Evolutionary conservation across 1,284 basidiomycete genomes (phyloP).

Genomic region (Cryptococcus sp.): DNA sequence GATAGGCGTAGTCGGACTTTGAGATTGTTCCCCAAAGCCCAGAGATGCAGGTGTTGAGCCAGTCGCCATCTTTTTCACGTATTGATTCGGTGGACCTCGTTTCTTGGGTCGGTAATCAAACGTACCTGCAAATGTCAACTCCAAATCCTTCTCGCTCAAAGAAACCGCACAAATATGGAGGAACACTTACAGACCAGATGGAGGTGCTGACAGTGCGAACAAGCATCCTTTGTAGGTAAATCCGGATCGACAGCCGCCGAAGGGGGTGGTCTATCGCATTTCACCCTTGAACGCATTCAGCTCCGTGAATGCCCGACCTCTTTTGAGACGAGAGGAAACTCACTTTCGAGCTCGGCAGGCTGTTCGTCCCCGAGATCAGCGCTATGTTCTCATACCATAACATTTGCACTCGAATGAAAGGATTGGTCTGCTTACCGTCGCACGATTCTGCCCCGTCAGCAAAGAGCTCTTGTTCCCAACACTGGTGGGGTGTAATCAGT

Average conservation of each 20-base stretch:
- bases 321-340: slow-evolving; percentile 10
- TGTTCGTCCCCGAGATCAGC: slow-evolving; percentile 12
- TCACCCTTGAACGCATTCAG: slow-evolving; percentile 30
- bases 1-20: too few species aligned
- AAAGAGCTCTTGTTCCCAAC: too few species aligned
- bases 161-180: too few species aligned
- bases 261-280: slow-evolving; percentile 42
- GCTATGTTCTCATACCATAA: background rate
- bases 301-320: background rate
- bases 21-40: too few species aligned
- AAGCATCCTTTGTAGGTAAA: slow-evolving; percentile 24
- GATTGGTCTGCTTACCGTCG: slow-evolving; percentile 30
- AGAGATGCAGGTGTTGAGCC: too few species aligned
- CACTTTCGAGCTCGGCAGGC: slow-evolving; percentile 44
- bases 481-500: too few species aligned
- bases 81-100: slow-evolving; percentile 82
- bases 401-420: background rate
- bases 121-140: slow-evolving; percentile 55
- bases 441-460: slow-evolving; percentile 27
- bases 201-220: slow-evolving; percentile 65
- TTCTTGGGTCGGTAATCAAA: slow-evolving; percentile 90
- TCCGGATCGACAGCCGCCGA: slow-evolving; percentile 8
- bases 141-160: too few species aligned
- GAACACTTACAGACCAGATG: slow-evolving; percentile 62
- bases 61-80: slow-evolving; percentile 20